phyloP scores from a whole-genome alignment of 768 basidiomycete genomes.

The Lentinula edodes region DNA sequence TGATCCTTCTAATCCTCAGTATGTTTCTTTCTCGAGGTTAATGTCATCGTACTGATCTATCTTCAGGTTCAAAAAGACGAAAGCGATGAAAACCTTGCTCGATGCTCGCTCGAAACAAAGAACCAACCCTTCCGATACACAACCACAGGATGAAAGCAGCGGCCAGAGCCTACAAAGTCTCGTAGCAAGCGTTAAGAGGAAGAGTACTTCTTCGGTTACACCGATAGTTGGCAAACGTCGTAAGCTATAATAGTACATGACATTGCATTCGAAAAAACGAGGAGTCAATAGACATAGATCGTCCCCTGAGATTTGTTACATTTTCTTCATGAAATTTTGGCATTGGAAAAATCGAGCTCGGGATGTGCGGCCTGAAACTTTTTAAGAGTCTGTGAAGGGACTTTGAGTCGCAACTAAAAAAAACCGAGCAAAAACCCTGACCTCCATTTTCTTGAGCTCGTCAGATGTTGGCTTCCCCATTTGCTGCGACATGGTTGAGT shows the following conservation, averaged over 20 bases:
- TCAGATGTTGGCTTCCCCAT: conserved; percentile 95
- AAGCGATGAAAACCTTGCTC: conserved; percentile 80
- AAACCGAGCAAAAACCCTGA: conserved; percentile 18
- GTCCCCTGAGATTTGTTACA: too few species aligned
- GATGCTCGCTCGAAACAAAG: conserved; percentile 71
- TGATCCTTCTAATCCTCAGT: conserved; percentile 95
- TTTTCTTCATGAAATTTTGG: conserved; percentile 62
- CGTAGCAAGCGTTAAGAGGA: conserved; percentile 86
- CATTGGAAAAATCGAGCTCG: conserved; percentile 91
- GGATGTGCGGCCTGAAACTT: conserved; percentile 90
- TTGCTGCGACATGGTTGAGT: conserved; percentile 47
- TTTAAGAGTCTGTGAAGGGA: conserved; percentile 55
- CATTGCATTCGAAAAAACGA: not conserved
- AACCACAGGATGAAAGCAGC: conserved; percentile 10
- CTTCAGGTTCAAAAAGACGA: conserved; percentile 85
- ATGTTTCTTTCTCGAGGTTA: conserved; percentile 24
- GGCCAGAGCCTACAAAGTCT: conserved; percentile 52
- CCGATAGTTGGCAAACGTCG: conserved; percentile 34
- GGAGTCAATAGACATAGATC: too few species aligned
- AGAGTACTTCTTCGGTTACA: conserved; percentile 34
- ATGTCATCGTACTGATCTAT: conserved; percentile 5
- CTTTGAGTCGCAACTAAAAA: not conserved
- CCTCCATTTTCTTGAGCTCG: conserved; percentile 90
- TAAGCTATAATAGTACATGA: conserved; percentile 18
- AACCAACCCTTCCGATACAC: conserved; percentile 16